Evolutionary conservation across 805 yeast genomes (phyloP).

Genomic region (Lachancea waltii): DNA sequence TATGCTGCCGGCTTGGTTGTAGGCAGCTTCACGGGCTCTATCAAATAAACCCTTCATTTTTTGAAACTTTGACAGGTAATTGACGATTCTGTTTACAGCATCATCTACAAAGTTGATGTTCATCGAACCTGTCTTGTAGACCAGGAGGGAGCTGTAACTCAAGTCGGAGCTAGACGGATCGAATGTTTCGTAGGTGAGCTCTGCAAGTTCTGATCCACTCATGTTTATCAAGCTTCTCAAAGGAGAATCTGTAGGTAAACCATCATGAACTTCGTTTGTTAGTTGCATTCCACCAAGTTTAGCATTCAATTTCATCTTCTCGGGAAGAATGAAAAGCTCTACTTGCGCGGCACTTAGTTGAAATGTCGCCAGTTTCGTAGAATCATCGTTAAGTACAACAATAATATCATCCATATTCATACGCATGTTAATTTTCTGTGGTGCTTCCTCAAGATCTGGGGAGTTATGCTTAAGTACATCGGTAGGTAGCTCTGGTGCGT

Average conservation of each 20-base stretch:
- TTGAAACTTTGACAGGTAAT: slow-evolving; percentile 66
- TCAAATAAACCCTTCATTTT: slow-evolving; percentile 89
- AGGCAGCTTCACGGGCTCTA: slow-evolving; percentile 79
- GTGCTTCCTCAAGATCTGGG: slow-evolving; percentile 51
- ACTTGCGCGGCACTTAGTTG: slow-evolving; percentile 68
- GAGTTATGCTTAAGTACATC: slow-evolving; percentile 65
- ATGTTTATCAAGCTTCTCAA: slow-evolving; percentile 65
- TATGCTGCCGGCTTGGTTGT: slow-evolving; percentile 67
- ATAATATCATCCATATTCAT: slow-evolving; percentile 68
- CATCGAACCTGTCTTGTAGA: slow-evolving; percentile 60
- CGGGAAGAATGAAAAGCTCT: slow-evolving; percentile 61
- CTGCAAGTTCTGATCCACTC: slow-evolving; percentile 71
- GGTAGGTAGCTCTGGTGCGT: slow-evolving; percentile 60
- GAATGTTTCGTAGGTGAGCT: slow-evolving; percentile 76
- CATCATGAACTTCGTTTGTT: slow-evolving; percentile 68
- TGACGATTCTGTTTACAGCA: slow-evolving; percentile 60
- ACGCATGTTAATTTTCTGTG: slow-evolving; percentile 66
- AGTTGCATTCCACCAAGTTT: slow-evolving; percentile 72
- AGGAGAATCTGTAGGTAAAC: slow-evolving; percentile 50
- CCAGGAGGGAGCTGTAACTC: slow-evolving; percentile 37
- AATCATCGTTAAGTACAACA: slow-evolving; percentile 74
- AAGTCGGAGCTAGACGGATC: slow-evolving; percentile 46
- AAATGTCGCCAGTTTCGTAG: slow-evolving; percentile 72
- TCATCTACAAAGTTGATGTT: slow-evolving; percentile 75
- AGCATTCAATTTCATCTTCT: slow-evolving; percentile 64